Conservation (phyloP, 1,284 basidiomycete genomes). For the Apiotrichum sp. region DNA sequence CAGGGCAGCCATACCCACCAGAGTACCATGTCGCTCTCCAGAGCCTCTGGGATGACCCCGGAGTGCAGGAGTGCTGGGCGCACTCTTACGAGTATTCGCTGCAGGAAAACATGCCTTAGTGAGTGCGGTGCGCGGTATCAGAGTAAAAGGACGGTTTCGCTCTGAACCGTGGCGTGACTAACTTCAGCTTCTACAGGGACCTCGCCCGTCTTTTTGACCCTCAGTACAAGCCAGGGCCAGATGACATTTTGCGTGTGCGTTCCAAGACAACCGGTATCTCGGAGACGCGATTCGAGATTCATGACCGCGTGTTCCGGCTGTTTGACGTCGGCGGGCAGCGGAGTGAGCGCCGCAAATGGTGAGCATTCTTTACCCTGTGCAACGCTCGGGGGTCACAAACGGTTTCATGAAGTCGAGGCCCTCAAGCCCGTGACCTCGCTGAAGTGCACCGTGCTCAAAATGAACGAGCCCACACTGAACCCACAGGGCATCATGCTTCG, state of each 20-base stretch:
- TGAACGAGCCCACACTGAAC: no score
- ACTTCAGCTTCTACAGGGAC: slow-evolving; percentile 60
- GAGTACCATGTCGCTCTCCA: slow-evolving; percentile 62
- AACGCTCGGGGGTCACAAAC: no score
- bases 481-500: slow-evolving; percentile 59
- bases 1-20: slow-evolving; percentile 70
- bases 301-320: slow-evolving; percentile 53
- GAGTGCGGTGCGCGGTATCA: no score
- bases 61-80: slow-evolving; percentile 65
- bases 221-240: slow-evolving; percentile 65
- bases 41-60: slow-evolving; percentile 69
- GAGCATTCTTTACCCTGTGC: no score
- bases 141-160: no score
- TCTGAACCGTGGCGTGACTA: slow-evolving; percentile 24
- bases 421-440: no score
- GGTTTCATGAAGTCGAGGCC: no score
- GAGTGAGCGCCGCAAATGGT: slow-evolving; percentile 87
- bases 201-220: slow-evolving; percentile 72
- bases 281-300: slow-evolving; percentile 72
- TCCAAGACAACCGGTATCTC: slow-evolving; percentile 77
- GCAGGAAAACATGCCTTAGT: slow-evolving; percentile 68
- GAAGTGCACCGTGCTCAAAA: no score
- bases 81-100: slow-evolving; percentile 78
- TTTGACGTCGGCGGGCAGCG: slow-evolving; percentile 96
- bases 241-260: slow-evolving; percentile 76